Conservation (phyloP, 2,329 filamentous ascomycete genomes). For the Botrytis deweyae region DNA sequence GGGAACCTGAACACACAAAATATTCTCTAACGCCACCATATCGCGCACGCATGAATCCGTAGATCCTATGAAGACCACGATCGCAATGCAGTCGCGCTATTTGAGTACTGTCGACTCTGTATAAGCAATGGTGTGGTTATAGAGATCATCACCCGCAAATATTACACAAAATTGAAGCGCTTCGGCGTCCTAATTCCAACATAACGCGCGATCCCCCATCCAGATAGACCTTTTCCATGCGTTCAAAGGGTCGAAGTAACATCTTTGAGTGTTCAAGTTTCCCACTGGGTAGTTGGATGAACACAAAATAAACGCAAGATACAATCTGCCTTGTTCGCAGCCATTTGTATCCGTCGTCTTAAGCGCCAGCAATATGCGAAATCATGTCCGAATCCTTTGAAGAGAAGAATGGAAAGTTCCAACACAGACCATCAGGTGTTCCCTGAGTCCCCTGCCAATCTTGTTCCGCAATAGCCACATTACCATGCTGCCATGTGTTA, state of each 20-base stretch:
- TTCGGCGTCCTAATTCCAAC: background rate
- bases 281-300: background rate
- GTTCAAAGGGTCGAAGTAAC: background rate
- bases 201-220: no score
- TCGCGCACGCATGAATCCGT: background rate
- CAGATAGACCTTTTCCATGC: background rate
- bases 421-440: background rate
- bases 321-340: background rate
- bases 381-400: background rate
- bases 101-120: background rate
- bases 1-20: background rate
- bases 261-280: background rate
- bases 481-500: background rate
- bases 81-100: background rate
- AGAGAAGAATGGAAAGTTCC: background rate
- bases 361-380: conserved; percentile 1
- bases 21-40: background rate
- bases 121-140: background rate
- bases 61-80: background rate
- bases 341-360: background rate
- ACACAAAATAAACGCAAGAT: background rate
- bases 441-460: background rate
- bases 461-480: background rate
- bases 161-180: background rate
- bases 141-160: background rate